These are phyloP conservation scores for Ophiostoma tasmaniense DNA, from an alignment of 2,329 filamentous ascomycete species.

Conservation along the genomic window DNA sequence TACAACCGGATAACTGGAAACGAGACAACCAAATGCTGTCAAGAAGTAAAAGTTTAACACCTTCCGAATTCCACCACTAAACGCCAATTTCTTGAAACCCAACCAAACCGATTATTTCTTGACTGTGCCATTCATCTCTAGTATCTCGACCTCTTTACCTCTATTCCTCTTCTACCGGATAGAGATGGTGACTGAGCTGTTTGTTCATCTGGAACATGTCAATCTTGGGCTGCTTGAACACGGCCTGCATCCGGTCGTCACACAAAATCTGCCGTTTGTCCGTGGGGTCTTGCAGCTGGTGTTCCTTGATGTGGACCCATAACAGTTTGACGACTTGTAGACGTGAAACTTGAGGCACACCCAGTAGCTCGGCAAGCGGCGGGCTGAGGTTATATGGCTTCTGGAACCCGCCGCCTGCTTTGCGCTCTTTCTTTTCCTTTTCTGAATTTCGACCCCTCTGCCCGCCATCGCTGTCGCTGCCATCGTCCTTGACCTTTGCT, in stretches of 20 bases:
- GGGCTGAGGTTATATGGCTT: conserved; percentile 70
- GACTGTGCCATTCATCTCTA: too few species aligned
- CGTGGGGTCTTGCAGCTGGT: conserved; percentile 78
- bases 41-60: too few species aligned
- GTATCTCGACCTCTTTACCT: background rate
- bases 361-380: conserved; percentile 60
- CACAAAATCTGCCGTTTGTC: conserved; percentile 91
- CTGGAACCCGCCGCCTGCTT: conserved; percentile 88
- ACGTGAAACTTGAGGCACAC: conserved; percentile 74
- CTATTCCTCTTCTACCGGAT: conserved; percentile 64
- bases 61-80: too few species aligned
- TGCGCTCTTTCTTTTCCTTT: conserved; percentile 56
- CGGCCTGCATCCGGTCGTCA: conserved; percentile 81
- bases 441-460: conserved; percentile 38
- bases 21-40: too few species aligned
- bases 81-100: too few species aligned
- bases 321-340: conserved; percentile 94
- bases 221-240: conserved; percentile 84
- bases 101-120: too few species aligned
- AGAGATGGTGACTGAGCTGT: conserved; percentile 80
- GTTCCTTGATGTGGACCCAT: conserved; percentile 87
- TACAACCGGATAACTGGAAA: too few species aligned
- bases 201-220: conserved; percentile 99
- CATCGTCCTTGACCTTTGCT: conserved; percentile 55
- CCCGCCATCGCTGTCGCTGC: conserved; percentile 51